Evolutionary conservation across 306 rosid genomes (phyloP).

Genomic region (Cicer arietinum): DNA sequence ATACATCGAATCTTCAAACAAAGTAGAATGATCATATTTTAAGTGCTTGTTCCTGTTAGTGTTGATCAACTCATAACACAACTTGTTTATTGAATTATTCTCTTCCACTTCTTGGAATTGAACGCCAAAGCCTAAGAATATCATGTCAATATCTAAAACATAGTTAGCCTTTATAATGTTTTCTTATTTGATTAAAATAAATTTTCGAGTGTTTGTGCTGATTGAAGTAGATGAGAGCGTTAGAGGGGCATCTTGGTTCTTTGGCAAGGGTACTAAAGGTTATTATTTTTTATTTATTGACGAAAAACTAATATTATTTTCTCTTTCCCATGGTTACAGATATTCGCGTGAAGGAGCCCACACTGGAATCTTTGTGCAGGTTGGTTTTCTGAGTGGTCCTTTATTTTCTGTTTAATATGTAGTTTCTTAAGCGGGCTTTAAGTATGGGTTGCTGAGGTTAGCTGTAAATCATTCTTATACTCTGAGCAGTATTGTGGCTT

Average conservation of each 20-base stretch:
- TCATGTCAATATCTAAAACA: background rate
- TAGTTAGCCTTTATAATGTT: background rate
- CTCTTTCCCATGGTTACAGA: constrained; percentile 54
- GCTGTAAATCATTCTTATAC: constrained; percentile 3
- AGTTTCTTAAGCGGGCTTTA: constrained; percentile 28
- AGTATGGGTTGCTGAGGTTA: constrained; percentile 5
- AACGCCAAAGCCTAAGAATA: background rate
- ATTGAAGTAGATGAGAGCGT: constrained; percentile 11
- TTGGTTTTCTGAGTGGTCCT: constrained; percentile 43
- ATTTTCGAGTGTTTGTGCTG: constrained; percentile 19
- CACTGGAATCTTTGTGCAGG: constrained; percentile 88
- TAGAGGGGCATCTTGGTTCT: constrained; percentile 16
- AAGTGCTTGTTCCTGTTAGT: background rate
- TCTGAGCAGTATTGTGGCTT: constrained; percentile 3
- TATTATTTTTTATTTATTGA: constrained; percentile 29
- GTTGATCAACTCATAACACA: background rate
- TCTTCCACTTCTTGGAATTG: constrained; percentile 20
- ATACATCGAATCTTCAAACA: background rate
- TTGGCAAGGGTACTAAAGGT: constrained; percentile 16
- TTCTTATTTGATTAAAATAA: background rate
- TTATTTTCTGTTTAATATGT: constrained; percentile 1
- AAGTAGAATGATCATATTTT: background rate
- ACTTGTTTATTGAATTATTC: constrained; percentile 12
- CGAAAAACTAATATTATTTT: constrained; percentile 21
- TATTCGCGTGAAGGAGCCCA: constrained; percentile 93